A percentile compares a stretch with the other conserved stretches of the same genome.
phyloP scores from a whole-genome alignment of 2,329 filamentous ascomycete genomes.

The Hypoxylon sp. region DNA sequence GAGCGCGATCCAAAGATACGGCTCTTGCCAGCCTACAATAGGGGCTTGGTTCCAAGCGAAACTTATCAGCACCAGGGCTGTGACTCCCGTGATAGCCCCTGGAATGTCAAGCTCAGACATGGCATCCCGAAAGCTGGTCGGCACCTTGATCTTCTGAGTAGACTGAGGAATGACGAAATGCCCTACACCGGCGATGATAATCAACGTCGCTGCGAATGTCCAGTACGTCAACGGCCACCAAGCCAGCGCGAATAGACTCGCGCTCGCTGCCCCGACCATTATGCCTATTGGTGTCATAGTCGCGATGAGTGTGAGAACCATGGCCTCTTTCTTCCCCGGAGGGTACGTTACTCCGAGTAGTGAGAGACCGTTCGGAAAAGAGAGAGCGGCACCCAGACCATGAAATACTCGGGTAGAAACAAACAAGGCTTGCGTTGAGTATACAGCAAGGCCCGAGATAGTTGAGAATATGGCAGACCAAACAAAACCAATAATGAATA shows the following conservation, averaged over 20 bases:
- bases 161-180: constrained; percentile 53
- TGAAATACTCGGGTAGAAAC: constrained; percentile 66
- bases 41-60: constrained; percentile 76
- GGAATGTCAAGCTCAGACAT: constrained; percentile 54
- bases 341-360: constrained; percentile 69
- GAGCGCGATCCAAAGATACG: constrained; percentile 68
- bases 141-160: constrained; percentile 40
- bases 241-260: constrained; percentile 54
- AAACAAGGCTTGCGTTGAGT: constrained; percentile 54
- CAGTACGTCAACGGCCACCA: constrained; percentile 65
- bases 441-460: constrained; percentile 59
- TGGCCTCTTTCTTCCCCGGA: constrained; percentile 68
- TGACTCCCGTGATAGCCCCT: constrained; percentile 60
- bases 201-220: constrained; percentile 54
- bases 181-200: constrained; percentile 50
- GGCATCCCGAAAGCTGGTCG: constrained; percentile 30
- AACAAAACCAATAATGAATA: constrained; percentile 64
- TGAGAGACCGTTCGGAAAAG: constrained; percentile 73
- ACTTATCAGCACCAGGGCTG: constrained; percentile 70
- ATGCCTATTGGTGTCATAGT: constrained; percentile 61
- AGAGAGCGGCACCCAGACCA: constrained; percentile 71
- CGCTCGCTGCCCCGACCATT: constrained; percentile 57
- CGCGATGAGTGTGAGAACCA: constrained; percentile 67
- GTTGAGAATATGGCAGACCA: constrained; percentile 68
- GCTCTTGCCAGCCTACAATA: constrained; percentile 66